These are phyloP conservation scores for Penicillium egyptiacum DNA, from an alignment of 495 filamentous ascomycete genomes.

Conservation along the genomic window DNA sequence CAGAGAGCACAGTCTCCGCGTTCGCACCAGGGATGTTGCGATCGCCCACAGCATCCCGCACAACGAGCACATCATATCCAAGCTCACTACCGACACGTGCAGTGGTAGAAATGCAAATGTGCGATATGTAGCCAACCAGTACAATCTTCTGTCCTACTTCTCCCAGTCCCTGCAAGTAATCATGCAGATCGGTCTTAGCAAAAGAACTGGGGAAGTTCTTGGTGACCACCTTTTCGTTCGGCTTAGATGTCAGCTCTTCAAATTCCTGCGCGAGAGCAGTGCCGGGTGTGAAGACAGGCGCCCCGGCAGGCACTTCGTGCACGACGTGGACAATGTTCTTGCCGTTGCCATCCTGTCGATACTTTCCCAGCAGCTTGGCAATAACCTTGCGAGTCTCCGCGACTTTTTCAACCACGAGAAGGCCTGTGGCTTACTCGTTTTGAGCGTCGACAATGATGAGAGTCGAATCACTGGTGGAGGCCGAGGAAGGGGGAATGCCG, in stretches of 20 bases:
- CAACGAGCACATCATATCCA: constrained; percentile 60
- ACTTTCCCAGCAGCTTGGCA: constrained; percentile 48
- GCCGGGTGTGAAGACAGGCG: constrained; percentile 59
- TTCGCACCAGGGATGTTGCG: constrained; percentile 54
- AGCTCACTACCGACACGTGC: constrained; percentile 52
- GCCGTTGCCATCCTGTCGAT: constrained; percentile 42
- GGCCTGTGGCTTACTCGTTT: constrained; percentile 59
- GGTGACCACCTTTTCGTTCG: constrained; percentile 46
- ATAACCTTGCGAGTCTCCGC: constrained; percentile 48
- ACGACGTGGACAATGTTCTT: constrained; percentile 57
- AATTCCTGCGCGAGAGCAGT: constrained; percentile 56
- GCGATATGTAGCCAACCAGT: constrained; percentile 56
- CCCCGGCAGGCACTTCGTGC: constrained; percentile 54
- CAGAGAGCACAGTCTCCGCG: constrained; percentile 39
- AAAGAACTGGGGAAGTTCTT: constrained; percentile 51
- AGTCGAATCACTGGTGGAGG: constrained; percentile 51
- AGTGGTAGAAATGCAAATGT: constrained; percentile 63
- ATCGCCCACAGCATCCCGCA: constrained; percentile 58
- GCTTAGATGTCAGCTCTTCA: constrained; percentile 46
- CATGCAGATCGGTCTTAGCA: constrained; percentile 46
- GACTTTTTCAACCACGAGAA: constrained; percentile 50
- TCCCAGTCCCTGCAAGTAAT: constrained; percentile 35
- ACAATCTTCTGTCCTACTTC: constrained; percentile 38
- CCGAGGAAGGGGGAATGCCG: constrained; percentile 48
- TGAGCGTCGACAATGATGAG: constrained; percentile 66